Base-by-base conservation (phyloP, 2,329 filamentous ascomycete genomes). In the Alternaria solani region DNA sequence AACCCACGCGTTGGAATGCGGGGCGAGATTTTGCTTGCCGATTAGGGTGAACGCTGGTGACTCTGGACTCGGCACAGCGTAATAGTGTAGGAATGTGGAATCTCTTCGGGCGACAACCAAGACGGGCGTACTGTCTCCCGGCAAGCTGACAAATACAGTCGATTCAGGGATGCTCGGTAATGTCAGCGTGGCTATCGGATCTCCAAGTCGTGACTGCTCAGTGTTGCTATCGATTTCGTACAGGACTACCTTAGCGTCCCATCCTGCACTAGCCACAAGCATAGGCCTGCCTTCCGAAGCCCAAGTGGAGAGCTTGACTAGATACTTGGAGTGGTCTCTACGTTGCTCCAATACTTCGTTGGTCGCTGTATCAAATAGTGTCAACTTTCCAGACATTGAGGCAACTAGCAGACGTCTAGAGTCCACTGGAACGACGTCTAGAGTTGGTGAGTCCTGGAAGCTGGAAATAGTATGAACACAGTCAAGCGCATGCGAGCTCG, bases 1-100 rank as follows among this genome's bases (percentile, higher is more conserved):
- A 14, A 88, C 77, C 88, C 88, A 89, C n/a, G 87, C 82, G 68
- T 86, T 88, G 3, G 86, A 87, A 67, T 87, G 83, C 1, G 87
- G 87, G 8, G 87, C 86, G 3, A 89, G 80, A 63, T 88, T 88
- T 65, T 89, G 87, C 59, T 80, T 81, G 25, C 86, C 86, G 4
- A 87, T 75, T 8, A 85, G 76, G 18, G 36, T 57, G 30, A 77
- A 57, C 9, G 49, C 51, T 32, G 63, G 47, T 28, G 52, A 59
- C 16, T 36, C 59, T 28, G 26, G 32, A 28, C 72, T 67, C 38
- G 70, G 68, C 4, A 81, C 60, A 2, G 74, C 70, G 68, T 88
- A 88, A 74, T 85, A 89, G 65, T 86, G 83, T 23, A 89, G 76
- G 66, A 83, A 83, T 2, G 84, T 87, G 4, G 86, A 88, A 69